A percentile compares a stretch with the other conserved stretches of the same genome.
These are phyloP conservation scores for Paralagenidium karlingii DNA, from an alignment of 352 stramenopile genomes.

Conservation along the genomic window DNA sequence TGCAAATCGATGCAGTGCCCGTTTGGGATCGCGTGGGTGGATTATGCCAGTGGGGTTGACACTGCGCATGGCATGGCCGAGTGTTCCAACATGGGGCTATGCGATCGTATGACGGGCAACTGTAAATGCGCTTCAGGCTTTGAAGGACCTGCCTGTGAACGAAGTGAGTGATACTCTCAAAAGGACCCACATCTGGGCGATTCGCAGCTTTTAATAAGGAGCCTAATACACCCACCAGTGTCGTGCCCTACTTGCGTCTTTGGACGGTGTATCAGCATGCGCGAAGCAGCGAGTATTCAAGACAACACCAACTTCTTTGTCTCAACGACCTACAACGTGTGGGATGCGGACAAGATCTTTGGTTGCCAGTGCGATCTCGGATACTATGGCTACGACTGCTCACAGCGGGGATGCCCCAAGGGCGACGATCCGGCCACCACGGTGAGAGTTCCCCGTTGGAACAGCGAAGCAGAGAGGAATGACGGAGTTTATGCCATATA, in stretches of 20 bases:
- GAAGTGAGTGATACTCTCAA: constrained; percentile 45
- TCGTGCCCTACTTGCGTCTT: constrained; percentile 44
- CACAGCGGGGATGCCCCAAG: constrained; percentile 29
- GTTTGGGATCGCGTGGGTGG: too few relatives aligned
- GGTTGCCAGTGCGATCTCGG: constrained; percentile 65
- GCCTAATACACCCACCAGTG: constrained; percentile 40
- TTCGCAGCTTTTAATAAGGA: too few relatives aligned
- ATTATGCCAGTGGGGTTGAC: too few relatives aligned
- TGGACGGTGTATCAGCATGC: constrained; percentile 56
- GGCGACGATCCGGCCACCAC: constrained; percentile 61
- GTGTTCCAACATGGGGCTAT: constrained; percentile 90
- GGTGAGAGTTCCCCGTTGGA: too few relatives aligned
- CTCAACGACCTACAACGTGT: constrained; percentile 36
- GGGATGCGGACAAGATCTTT: constrained; percentile 69
- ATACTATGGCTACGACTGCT: constrained; percentile 50
- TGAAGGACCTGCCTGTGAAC: constrained; percentile 76
- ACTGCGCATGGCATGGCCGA: too few relatives aligned
- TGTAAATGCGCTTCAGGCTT: constrained; percentile 87
- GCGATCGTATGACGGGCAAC: constrained; percentile 63
- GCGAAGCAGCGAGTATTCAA: constrained; percentile 37
- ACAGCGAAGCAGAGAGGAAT: too few relatives aligned
- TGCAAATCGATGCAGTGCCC: too few relatives aligned
- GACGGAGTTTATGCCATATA: too few relatives aligned
- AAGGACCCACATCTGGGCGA: too few relatives aligned
- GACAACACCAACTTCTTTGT: constrained; percentile 61